phyloP scores from a whole-genome alignment of 495 filamentous ascomycete species.

The Lindgomyces ingoldianus region DNA sequence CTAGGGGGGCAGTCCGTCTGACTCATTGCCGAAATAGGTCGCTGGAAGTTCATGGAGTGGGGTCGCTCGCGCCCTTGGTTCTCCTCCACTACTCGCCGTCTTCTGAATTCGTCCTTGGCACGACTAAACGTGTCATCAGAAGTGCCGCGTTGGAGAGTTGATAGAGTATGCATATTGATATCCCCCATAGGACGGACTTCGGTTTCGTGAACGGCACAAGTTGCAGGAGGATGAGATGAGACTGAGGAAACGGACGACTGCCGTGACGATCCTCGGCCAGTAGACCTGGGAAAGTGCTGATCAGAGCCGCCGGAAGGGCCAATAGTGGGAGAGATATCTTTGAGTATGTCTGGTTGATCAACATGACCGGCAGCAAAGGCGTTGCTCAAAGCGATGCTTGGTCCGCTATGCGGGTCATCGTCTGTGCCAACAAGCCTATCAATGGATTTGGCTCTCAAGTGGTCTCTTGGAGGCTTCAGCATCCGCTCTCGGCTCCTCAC shows the following conservation, averaged over 20 bases:
- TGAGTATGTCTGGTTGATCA: constrained; percentile 41
- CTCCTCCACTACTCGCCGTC: constrained; percentile 35
- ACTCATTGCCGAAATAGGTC: constrained; percentile 18
- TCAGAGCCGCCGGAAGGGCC: constrained; percentile 1
- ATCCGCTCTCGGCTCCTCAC: constrained; percentile 46
- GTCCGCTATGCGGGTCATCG: constrained; percentile 41
- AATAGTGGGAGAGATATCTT: constrained; percentile 28
- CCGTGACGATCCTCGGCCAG: constrained; percentile 24
- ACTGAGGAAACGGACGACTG: constrained; percentile 36
- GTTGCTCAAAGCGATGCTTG: constrained; percentile 46
- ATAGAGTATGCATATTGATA: neutral
- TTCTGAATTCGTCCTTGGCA: constrained; percentile 42
- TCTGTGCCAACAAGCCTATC: constrained; percentile 50
- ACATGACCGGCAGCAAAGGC: constrained; percentile 43
- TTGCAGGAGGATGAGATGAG: constrained; percentile 16
- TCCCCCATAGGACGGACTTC: constrained; percentile 2
- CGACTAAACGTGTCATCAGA: constrained; percentile 41
- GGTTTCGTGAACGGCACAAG: constrained; percentile 2
- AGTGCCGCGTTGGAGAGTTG: constrained; percentile 26
- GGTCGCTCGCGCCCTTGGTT: constrained; percentile 17
- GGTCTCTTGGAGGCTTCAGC: constrained; percentile 46
- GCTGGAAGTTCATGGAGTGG: constrained; percentile 19
- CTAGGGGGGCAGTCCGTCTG: constrained; percentile 44
- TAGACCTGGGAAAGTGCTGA: constrained; percentile 10
- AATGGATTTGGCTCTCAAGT: constrained; percentile 53